Conservation (phyloP, 129 eudicot genomes). For the Lactuca sativa region DNA sequence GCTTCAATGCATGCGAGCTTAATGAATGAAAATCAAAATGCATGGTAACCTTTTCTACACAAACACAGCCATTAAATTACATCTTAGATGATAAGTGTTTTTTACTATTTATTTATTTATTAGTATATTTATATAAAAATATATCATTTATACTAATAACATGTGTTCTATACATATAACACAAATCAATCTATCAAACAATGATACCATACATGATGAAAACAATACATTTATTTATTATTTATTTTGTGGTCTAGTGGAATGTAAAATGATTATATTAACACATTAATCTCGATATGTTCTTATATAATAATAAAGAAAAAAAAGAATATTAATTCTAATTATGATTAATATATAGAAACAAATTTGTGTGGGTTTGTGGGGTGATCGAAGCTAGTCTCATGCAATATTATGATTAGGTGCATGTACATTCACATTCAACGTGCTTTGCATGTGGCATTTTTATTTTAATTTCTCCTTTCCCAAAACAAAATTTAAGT, state of each 20-base stretch:
- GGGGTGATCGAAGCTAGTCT: slow-evolving; percentile 18
- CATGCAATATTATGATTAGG: slow-evolving; percentile 30
- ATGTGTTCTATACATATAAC: background rate
- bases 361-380: slow-evolving; percentile 5
- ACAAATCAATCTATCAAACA: background rate
- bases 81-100: too few relatives aligned
- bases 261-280: slow-evolving; percentile 9
- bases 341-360: background rate
- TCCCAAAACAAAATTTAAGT: background rate
- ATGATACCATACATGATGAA: slow-evolving; percentile 32
- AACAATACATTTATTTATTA: slow-evolving; percentile 6
- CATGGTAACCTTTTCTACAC: background rate
- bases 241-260: slow-evolving; percentile 16
- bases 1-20: background rate
- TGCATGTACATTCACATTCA: slow-evolving; percentile 29
- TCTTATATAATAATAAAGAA: background rate
- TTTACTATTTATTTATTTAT: too few relatives aligned
- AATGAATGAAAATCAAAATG: background rate
- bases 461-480: slow-evolving; percentile 15
- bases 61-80: background rate
- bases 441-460: slow-evolving; percentile 29
- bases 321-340: slow-evolving; percentile 10
- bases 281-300: background rate
- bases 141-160: too few relatives aligned
- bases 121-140: too few relatives aligned